phyloP scores from a whole-genome alignment of 805 yeast genomes.

The Clavispora santaluciae region DNA sequence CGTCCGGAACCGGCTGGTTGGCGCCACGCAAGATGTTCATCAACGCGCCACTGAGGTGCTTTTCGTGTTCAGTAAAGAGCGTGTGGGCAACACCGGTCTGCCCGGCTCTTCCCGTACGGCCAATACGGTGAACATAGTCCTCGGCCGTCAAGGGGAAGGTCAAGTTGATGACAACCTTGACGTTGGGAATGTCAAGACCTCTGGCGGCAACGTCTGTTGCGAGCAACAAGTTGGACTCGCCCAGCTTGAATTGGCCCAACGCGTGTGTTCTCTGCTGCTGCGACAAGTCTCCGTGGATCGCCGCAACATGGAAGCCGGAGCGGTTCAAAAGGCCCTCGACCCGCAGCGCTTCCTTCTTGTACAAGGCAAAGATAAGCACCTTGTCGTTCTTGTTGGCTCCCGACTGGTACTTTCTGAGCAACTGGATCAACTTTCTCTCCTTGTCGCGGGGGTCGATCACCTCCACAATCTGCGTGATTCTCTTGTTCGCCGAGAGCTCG shows the following conservation, averaged over 20 bases:
- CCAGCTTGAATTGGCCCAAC: conserved; percentile 76
- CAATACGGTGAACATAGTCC: conserved; percentile 95
- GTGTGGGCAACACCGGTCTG: conserved; percentile 93
- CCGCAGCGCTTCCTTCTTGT: conserved; percentile 94
- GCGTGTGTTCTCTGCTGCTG: conserved; percentile 92
- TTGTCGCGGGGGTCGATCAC: conserved; percentile 74
- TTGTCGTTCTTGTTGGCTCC: conserved; percentile 67
- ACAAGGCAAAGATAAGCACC: conserved; percentile 86
- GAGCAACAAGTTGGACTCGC: conserved; percentile 66
- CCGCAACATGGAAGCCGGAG: conserved; percentile 79
- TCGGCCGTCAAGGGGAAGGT: conserved; percentile 96
- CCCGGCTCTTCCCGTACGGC: conserved; percentile 98
- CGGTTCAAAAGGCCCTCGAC: conserved; percentile 70
- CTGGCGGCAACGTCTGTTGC: conserved; percentile 99
- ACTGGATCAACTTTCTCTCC: conserved; percentile 67
- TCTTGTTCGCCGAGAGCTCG: conserved; percentile 89
- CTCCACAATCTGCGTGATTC: conserved; percentile 91
- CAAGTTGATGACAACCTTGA: conserved; percentile 88
- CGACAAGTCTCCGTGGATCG: conserved; percentile 92
- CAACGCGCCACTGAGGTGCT: conserved; percentile 91
- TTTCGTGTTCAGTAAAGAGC: conserved; percentile 92
- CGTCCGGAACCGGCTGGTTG: conserved; percentile 93
- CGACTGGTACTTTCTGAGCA: conserved; percentile 70
- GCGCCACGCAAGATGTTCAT: conserved; percentile 92
- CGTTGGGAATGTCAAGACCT: conserved; percentile 96